Evolutionary conservation across 2,329 filamentous ascomycete species (phyloP).

Genomic region (Paracoccidioides lutzii): DNA sequence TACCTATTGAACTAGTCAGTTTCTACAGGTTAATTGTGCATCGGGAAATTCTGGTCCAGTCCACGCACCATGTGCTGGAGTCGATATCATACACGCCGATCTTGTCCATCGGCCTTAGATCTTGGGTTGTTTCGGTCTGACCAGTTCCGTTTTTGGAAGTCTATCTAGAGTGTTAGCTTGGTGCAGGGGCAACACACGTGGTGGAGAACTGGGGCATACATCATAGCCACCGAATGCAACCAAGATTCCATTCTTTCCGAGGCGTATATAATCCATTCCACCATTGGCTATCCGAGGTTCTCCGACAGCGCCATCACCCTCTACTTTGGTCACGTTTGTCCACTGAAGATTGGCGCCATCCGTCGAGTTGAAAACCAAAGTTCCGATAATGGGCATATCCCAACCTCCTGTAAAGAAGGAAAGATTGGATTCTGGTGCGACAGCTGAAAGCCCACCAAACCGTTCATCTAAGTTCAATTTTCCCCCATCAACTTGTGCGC

Average conservation of each 20-base stretch:
- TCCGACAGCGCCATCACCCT: neutral
- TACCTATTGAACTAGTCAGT: neutral
- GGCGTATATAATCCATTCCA: constrained; percentile 4
- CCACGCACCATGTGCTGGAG: constrained; percentile 3
- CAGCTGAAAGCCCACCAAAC: neutral
- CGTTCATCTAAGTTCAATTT: neutral
- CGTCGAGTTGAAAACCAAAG: constrained; percentile 1
- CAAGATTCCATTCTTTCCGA: constrained; percentile 2
- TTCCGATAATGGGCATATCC: neutral
- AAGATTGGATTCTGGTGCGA: constrained; percentile 3
- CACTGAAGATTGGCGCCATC: neutral
- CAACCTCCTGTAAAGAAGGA: constrained; percentile 1
- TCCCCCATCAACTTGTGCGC: neutral
- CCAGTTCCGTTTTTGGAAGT: neutral
- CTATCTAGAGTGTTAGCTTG: neutral
- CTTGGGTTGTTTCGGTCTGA: neutral
- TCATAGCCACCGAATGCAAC: constrained; percentile 5
- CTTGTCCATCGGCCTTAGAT: constrained; percentile 1
- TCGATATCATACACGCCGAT: constrained; percentile 2
- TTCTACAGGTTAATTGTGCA: neutral
- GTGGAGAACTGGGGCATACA: neutral
- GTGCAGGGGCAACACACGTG: neutral
- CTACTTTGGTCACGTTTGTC: constrained; percentile 1
- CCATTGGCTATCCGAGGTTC: constrained; percentile 2
- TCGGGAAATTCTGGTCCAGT: neutral